Evolutionary conservation across 1,139 yeast genomes (phyloP).

Genomic region (Hanseniaspora gamundiae): DNA sequence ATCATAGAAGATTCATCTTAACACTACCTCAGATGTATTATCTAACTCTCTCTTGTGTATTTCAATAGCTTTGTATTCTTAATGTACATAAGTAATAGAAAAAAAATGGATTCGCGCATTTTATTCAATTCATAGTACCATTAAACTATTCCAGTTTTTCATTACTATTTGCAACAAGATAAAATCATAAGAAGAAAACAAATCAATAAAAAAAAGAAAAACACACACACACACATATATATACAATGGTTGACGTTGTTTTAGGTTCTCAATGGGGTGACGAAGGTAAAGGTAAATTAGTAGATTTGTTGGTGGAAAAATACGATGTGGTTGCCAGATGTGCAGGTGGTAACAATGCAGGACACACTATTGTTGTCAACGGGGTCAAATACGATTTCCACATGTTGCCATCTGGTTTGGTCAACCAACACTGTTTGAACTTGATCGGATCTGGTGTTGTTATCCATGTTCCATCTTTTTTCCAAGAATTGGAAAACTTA

Average conservation of each 20-base stretch:
- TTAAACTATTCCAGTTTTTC: too few relatives aligned
- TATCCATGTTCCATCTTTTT: slow-evolving; percentile 86
- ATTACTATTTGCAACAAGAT: neutral
- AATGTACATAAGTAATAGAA: too few relatives aligned
- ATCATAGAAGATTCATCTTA: too few relatives aligned
- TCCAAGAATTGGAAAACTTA: slow-evolving; percentile 70
- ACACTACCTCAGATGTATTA: too few relatives aligned
- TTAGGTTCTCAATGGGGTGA: slow-evolving; percentile 99
- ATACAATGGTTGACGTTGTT: slow-evolving; percentile 48
- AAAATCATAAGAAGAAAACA: neutral
- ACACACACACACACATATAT: neutral
- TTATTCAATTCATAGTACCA: too few relatives aligned
- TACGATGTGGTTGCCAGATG: slow-evolving; percentile 96
- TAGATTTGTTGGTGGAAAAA: slow-evolving; percentile 83
- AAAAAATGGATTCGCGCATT: too few relatives aligned
- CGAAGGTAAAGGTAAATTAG: slow-evolving; percentile 97
- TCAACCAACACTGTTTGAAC: slow-evolving; percentile 82
- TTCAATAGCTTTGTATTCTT: neutral
- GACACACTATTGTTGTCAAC: slow-evolving; percentile 92
- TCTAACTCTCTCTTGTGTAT: too few relatives aligned
- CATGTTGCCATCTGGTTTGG: slow-evolving; percentile 95
- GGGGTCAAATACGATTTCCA: slow-evolving; percentile 90
- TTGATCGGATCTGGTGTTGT: slow-evolving; percentile 96
- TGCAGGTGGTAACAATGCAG: slow-evolving; percentile 99
- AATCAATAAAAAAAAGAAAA: neutral